These are phyloP conservation scores for Vanrija sp. DNA, from an alignment of 1,284 basidiomycete species.

Conservation along the genomic window DNA sequence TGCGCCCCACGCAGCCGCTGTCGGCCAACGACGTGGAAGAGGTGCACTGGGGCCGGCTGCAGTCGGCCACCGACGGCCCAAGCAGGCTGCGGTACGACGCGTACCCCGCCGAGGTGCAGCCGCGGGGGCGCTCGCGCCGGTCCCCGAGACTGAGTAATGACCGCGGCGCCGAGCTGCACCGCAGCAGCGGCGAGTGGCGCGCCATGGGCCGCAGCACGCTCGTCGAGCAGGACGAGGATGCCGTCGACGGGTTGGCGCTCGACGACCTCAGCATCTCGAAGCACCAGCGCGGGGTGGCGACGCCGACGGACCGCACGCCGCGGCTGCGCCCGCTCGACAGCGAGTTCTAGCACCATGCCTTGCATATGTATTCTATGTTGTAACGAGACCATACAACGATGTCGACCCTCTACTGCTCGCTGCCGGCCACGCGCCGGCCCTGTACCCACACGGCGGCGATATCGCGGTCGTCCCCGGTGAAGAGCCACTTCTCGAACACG, in stretches of 20 bases:
- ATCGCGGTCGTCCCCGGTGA: conserved; percentile 84
- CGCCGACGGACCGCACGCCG: conserved; percentile 6
- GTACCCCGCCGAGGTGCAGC: conserved; percentile 1
- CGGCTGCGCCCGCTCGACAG: background rate
- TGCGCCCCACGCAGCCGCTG: background rate
- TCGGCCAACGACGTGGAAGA: background rate
- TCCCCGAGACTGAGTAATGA: background rate
- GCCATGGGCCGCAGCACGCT: conserved; percentile 18
- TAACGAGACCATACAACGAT: background rate
- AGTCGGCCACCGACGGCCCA: background rate
- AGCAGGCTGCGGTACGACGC: conserved; percentile 23
- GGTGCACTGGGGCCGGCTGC: background rate
- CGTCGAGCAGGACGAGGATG: conserved; percentile 5
- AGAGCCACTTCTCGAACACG: conserved; percentile 42
- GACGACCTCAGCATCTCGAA: background rate
- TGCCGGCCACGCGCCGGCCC: conserved; percentile 1
- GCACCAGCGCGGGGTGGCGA: background rate
- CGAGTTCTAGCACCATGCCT: background rate
- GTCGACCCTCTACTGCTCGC: background rate
- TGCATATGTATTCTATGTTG: conserved; percentile 1
- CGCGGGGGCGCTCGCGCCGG: too few relatives aligned
- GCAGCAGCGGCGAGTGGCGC: background rate
- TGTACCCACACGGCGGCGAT: conserved; percentile 74
- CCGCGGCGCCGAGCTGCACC: conserved; percentile 8
- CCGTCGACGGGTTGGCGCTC: conserved; percentile 4